These are phyloP conservation scores for Apodospora peruviana DNA, from an alignment of 495 filamentous ascomycete species.

Conservation along the genomic window DNA sequence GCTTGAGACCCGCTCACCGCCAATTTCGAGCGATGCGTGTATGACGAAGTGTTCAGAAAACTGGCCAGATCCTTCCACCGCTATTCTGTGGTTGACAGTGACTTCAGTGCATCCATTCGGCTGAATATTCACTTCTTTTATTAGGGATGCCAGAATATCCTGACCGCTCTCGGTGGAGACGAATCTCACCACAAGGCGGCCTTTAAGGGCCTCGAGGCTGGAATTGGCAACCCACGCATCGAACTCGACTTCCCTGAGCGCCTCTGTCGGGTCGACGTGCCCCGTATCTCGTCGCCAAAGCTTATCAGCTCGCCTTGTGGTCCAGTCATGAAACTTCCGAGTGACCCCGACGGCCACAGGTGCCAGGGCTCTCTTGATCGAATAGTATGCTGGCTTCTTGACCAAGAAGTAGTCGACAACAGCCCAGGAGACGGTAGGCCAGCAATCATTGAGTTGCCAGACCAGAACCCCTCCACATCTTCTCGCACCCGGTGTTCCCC, in stretches of 20 bases:
- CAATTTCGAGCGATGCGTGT: conserved; percentile 40
- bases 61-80: conserved; percentile 28
- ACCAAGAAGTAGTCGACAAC: conserved; percentile 72
- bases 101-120: conserved; percentile 67
- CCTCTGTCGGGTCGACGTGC: conserved; percentile 43
- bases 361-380: conserved; percentile 62
- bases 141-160: conserved; percentile 39
- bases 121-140: conserved; percentile 42
- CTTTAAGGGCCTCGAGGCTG: conserved; percentile 33
- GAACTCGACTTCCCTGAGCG: conserved; percentile 45
- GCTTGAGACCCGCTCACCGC: conserved; percentile 46
- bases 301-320: conserved; percentile 27
- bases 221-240: conserved; percentile 69
- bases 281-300: conserved; percentile 27
- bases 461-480: conserved; percentile 76
- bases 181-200: conserved; percentile 54
- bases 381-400: conserved; percentile 73
- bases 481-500: conserved; percentile 52
- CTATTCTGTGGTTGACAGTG: conserved; percentile 31
- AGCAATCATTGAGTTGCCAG: conserved; percentile 92
- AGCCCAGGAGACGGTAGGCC: conserved; percentile 76
- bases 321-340: conserved; percentile 58
- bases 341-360: conserved; percentile 64
- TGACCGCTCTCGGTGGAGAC: conserved; percentile 61
- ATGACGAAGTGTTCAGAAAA: conserved; percentile 50